Evolutionary conservation across 164 flowering plant species (phyloP), one percentile per base, ranked within the genome.

Genomic region (Pachysandra terminalis): DNA sequence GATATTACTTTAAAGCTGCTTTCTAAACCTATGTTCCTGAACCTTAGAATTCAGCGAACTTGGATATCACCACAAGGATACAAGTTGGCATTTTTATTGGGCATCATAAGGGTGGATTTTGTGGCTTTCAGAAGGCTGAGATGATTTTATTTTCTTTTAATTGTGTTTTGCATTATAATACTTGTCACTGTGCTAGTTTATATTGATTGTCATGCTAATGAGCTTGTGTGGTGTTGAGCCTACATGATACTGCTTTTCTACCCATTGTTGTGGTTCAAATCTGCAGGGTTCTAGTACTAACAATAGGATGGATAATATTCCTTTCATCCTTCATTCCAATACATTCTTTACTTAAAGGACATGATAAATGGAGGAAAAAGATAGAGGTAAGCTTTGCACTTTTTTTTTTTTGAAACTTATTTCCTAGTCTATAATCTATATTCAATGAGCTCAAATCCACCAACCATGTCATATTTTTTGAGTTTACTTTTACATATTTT

Each of bases 251-350:
- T 56, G 59, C 13, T 22, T 35, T 14, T 15, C n/a, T 25, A 5
- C 40, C 27, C 14, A 22, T 40, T 62, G 65, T 40, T 61, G 37
- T 54, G 19, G 60, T 27, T 23, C 59, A 25, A 27, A 70, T 64
- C 24, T 81, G 79, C 93, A 91, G 98, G 86, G 93, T 83, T 68
- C 51, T 89, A 53, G 80, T 88, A 26, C 71, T 95, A 72, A 80
- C 93, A 35, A 28, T 84, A 21, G 97, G 99, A 66, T 92, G 97
- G 97, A 86, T 92, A 52, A 79, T 92, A 75, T 92, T 95, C 77
- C 93, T 95, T 27, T 83, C 91, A 1, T 69, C 90, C 64, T 95
- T 86, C 75, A 76, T 89, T 61, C 93, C 96, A 9, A 91, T 88
- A 63, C 96, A 95, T 75, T 79, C 70, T 68, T 80, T 95, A 32